Evolutionary conservation across 495 filamentous ascomycete species (phyloP).

Genomic region (Hyaloscypha variabilis): DNA sequence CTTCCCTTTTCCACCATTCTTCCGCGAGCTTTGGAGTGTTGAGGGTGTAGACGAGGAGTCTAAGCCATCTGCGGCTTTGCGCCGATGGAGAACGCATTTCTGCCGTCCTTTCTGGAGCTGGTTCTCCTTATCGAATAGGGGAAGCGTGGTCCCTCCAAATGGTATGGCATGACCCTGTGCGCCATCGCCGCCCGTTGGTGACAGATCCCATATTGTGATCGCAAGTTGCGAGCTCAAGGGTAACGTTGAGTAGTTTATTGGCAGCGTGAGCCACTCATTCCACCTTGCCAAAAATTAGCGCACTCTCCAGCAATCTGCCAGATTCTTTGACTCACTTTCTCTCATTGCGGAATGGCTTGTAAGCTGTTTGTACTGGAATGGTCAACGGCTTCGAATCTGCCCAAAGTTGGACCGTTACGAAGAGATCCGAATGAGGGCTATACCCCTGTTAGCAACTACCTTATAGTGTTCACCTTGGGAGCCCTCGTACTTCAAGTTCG

Average conservation of each 20-base stretch:
- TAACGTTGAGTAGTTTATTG: slow-evolving; percentile 77
- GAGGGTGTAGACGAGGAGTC: slow-evolving; percentile 80
- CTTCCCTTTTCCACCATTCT: slow-evolving; percentile 20
- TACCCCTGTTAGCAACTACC: slow-evolving; percentile 5
- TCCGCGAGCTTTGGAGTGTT: slow-evolving; percentile 44
- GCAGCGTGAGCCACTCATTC: slow-evolving; percentile 95
- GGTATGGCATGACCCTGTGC: slow-evolving; percentile 76
- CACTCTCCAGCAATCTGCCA: background rate
- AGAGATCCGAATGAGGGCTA: slow-evolving; percentile 80
- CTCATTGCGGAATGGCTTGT: slow-evolving; percentile 80
- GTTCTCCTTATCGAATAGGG: slow-evolving; percentile 88
- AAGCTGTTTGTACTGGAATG: slow-evolving; percentile 87
- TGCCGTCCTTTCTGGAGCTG: slow-evolving; percentile 87
- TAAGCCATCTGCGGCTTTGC: slow-evolving; percentile 84
- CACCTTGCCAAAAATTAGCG: slow-evolving; percentile 52
- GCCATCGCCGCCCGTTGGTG: slow-evolving; percentile 68
- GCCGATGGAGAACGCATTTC: slow-evolving; percentile 83
- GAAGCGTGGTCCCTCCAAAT: slow-evolving; percentile 91
- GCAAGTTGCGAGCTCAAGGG: slow-evolving; percentile 82
- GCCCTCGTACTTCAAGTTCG: slow-evolving; percentile 59
- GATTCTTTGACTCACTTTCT: slow-evolving; percentile 43
- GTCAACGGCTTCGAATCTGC: slow-evolving; percentile 94
- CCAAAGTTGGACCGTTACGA: slow-evolving; percentile 90
- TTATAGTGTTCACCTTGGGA: slow-evolving; percentile 15
- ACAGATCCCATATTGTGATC: slow-evolving; percentile 94